Conservation (phyloP, 1,284 basidiomycete species). For the Thecaphora frezii region DNA sequence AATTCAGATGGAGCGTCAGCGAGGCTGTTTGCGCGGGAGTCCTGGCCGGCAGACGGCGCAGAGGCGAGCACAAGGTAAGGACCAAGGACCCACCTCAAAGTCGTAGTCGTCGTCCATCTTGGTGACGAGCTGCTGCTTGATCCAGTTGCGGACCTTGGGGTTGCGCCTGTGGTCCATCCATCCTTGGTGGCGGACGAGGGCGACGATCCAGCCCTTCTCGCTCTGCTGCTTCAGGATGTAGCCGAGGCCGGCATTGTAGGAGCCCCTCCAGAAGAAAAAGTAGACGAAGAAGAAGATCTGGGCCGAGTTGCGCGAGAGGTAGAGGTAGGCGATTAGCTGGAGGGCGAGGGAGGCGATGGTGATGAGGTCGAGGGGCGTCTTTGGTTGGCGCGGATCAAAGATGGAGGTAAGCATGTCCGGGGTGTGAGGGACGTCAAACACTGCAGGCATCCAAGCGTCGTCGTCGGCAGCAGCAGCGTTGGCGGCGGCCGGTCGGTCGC, state of each 20-base stretch:
- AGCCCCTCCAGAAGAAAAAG: slow-evolving; percentile 88
- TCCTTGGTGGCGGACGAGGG: slow-evolving; percentile 73
- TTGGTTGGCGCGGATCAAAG: slow-evolving; percentile 82
- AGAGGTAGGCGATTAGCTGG: slow-evolving; percentile 77
- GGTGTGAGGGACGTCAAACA: slow-evolving; percentile 91
- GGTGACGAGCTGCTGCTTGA: slow-evolving; percentile 78
- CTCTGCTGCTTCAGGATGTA: slow-evolving; percentile 92
- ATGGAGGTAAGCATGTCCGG: slow-evolving; percentile 90
- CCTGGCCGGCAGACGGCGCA: no score
- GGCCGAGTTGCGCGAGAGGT: slow-evolving; percentile 62
- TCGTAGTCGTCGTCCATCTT: slow-evolving; percentile 93
- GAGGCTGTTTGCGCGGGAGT: no score
- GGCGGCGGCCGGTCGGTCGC: no score
- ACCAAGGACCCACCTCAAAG: slow-evolving; percentile 69
- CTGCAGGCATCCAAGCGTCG: no score
- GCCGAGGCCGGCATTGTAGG: slow-evolving; percentile 90
- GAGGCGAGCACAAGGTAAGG: no score
- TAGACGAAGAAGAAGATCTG: slow-evolving; percentile 74
- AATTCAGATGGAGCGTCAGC: background rate
- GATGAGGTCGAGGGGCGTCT: slow-evolving; percentile 86
- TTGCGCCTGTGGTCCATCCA: slow-evolving; percentile 79
- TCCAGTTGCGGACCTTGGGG: slow-evolving; percentile 74
- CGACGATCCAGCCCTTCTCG: slow-evolving; percentile 89
- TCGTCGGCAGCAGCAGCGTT: no score
- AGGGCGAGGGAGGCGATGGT: slow-evolving; percentile 76